Evolutionary conservation across 768 basidiomycete species (phyloP).

Genomic region (Hysterangium stoloniferum): DNA sequence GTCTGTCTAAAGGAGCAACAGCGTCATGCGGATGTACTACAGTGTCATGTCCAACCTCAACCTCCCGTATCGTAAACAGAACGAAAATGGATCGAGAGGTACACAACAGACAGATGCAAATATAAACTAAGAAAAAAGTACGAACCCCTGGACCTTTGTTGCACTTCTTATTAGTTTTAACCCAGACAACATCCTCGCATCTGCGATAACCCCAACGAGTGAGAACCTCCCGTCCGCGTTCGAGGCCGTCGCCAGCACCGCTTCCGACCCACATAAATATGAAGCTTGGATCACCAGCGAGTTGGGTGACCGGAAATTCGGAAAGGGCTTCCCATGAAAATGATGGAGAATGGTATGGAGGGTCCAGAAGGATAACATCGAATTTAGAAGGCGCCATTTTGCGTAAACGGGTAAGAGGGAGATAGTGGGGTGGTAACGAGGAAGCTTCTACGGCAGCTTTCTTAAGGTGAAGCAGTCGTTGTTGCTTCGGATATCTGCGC

Average conservation of each 20-base stretch:
- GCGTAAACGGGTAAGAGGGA: slow-evolving; percentile 50
- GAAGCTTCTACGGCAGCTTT: slow-evolving; percentile 63
- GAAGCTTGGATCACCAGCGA: slow-evolving; percentile 89
- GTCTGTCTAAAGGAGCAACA: slow-evolving; percentile 49
- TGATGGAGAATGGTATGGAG: slow-evolving; percentile 70
- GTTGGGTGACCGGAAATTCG: slow-evolving; percentile 68
- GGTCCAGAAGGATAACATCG: slow-evolving; percentile 87
- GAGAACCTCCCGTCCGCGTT: slow-evolving; percentile 83
- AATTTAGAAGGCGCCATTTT: slow-evolving; percentile 56
- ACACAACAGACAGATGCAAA: not conserved
- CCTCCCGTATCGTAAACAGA: not conserved
- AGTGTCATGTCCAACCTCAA: not conserved
- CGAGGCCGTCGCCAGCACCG: slow-evolving; percentile 84
- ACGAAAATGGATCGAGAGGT: not conserved
- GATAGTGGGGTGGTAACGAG: slow-evolving; percentile 67
- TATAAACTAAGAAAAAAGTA: slow-evolving; percentile 8
- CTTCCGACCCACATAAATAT: slow-evolving; percentile 95
- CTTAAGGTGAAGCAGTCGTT: slow-evolving; percentile 76
- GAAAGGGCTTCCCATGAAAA: slow-evolving; percentile 83
- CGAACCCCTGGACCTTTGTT: slow-evolving; percentile 72
- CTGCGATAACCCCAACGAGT: slow-evolving; percentile 91
- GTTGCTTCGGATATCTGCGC: slow-evolving; percentile 90
- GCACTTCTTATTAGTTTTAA: slow-evolving; percentile 75
- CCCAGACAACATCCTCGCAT: slow-evolving; percentile 98
- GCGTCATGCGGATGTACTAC: slow-evolving; percentile 9